Conservation (phyloP, 805 yeast species). For the Zygosaccharomyces gambellarensis region DNA sequence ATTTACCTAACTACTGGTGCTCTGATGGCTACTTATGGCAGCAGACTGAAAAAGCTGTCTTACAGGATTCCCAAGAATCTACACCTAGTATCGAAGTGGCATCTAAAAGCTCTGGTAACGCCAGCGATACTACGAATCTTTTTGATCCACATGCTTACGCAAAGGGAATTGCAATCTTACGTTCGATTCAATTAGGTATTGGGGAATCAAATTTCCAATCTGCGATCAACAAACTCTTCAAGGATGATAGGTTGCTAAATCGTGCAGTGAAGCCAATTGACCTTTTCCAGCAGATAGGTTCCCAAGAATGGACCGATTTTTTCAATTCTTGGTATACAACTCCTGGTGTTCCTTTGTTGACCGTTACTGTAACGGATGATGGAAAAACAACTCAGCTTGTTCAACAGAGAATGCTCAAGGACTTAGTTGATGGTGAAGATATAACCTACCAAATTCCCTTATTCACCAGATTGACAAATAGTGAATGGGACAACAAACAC, state of each 20-base stretch:
- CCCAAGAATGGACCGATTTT: conserved; percentile 27
- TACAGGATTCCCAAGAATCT: conserved; percentile 13
- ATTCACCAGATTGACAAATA: conserved; percentile 20
- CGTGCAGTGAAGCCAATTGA: conserved; percentile 30
- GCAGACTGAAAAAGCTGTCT: conserved; percentile 17
- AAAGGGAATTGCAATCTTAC: conserved; percentile 32
- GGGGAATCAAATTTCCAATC: conserved; percentile 22
- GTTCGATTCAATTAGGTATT: conserved; percentile 25
- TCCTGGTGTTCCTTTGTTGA: conserved; percentile 55
- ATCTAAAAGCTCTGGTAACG: conserved; percentile 11
- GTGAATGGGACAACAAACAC: conserved; percentile 19
- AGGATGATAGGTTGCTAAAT: conserved; percentile 16
- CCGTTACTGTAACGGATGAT: conserved; percentile 29
- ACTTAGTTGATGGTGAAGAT: conserved; percentile 42
- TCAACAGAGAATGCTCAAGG: conserved; percentile 38
- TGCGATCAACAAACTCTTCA: conserved; percentile 18
- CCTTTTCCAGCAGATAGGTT: conserved; percentile 22
- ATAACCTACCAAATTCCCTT: conserved; percentile 61
- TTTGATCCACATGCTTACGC: conserved; percentile 32
- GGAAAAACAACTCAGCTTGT: conserved; percentile 33
- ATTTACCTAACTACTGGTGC: conserved; percentile 20
- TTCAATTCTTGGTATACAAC: conserved; percentile 53
- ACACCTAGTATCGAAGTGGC: conserved; percentile 17
- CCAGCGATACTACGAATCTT: conserved; percentile 25
- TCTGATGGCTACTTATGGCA: conserved; percentile 22